phyloP scores from a whole-genome alignment of 2,329 filamentous ascomycete species.

The Calonectria pseudoturangicola region DNA sequence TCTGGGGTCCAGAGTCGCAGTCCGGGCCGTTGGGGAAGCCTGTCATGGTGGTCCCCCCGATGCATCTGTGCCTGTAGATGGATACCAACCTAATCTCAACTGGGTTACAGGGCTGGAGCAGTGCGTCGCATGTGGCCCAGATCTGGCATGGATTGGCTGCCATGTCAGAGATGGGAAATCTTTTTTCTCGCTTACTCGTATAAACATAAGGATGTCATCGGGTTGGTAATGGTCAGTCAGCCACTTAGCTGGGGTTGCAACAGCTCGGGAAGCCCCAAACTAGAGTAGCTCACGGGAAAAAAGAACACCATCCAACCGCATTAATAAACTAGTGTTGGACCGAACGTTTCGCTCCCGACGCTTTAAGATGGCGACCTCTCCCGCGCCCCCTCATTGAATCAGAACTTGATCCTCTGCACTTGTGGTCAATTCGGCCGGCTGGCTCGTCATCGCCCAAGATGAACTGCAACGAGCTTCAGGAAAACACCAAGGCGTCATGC shows the following conservation, averaged over 20 bases:
- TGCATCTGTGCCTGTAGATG: constrained; percentile 24
- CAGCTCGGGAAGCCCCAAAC: constrained; percentile 28
- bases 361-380: constrained; percentile 31
- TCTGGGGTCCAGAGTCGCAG: constrained; percentile 10
- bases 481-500: constrained; percentile 54
- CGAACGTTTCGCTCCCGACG: constrained; percentile 14
- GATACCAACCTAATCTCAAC: constrained; percentile 32
- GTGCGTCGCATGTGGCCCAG: constrained; percentile 25
- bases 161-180: constrained; percentile 22
- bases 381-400: constrained; percentile 5
- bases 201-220: constrained; percentile 26
- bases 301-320: constrained; percentile 19
- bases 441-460: constrained; percentile 47
- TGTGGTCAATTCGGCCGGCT: neutral
- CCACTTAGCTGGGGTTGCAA: constrained; percentile 37
- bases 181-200: constrained; percentile 36
- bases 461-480: constrained; percentile 63
- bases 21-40: constrained; percentile 15
- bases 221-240: constrained; percentile 52
- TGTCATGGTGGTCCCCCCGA: constrained; percentile 7
- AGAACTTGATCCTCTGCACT: constrained; percentile 2
- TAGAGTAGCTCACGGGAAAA: constrained; percentile 11
- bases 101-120: constrained; percentile 31
- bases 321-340: constrained; percentile 17
- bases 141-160: constrained; percentile 29